These are phyloP conservation scores for Fusarium caatingaense DNA, from an alignment of 2,329 filamentous ascomycete genomes.

Conservation along the genomic window DNA sequence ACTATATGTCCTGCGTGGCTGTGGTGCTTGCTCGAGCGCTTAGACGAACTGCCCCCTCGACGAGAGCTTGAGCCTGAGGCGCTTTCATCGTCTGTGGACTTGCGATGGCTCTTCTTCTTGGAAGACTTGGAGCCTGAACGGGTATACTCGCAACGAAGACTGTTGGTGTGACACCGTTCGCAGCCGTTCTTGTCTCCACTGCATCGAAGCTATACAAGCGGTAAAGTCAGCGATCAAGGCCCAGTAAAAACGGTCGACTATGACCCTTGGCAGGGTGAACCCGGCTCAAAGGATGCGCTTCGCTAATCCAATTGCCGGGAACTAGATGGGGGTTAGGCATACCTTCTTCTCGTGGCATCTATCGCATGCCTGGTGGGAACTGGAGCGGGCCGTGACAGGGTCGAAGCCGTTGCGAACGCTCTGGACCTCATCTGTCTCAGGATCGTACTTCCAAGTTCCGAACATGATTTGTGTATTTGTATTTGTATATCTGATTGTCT, in stretches of 20 bases:
- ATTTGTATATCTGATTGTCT: conserved; percentile 4
- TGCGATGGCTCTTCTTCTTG: conserved; percentile 46
- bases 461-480: conserved; percentile 47
- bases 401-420: conserved; percentile 52
- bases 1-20: conserved; percentile 33
- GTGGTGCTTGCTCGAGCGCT: conserved; percentile 37
- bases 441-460: conserved; percentile 55
- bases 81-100: conserved; percentile 36
- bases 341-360: conserved; percentile 56
- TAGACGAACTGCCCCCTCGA: conserved; percentile 39
- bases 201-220: conserved; percentile 50
- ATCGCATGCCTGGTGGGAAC: conserved; percentile 54
- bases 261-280: conserved; percentile 2
- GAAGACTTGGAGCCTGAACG: conserved; percentile 50
- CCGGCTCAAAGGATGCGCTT: not conserved
- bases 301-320: not conserved
- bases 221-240: conserved; percentile 19
- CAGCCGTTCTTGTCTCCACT: conserved; percentile 54
- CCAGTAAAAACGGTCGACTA: not conserved
- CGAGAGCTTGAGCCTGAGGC: conserved; percentile 36
- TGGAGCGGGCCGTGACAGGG: conserved; percentile 53
- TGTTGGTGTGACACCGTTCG: conserved; percentile 49
- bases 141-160: conserved; percentile 52
- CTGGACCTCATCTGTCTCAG: conserved; percentile 53
- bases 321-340: conserved; percentile 5